These are phyloP conservation scores for Penicillium psychrosexuale DNA, from an alignment of 2,329 filamentous ascomycete species.

Conservation along the genomic window DNA sequence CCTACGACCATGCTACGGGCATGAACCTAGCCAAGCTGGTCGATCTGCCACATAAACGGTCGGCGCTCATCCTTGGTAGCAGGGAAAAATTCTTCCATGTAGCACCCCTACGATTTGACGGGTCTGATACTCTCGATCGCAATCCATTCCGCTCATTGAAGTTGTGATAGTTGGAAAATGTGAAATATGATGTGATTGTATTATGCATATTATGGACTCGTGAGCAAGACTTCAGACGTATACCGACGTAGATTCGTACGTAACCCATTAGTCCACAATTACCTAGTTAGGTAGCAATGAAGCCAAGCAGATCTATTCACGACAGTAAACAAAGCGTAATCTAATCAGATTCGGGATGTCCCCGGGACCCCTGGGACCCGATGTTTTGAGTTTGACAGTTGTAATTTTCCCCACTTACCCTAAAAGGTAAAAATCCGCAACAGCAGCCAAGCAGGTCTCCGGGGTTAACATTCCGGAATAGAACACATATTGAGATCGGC, in stretches of 20 bases:
- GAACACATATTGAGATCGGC: neutral
- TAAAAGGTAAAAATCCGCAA: neutral
- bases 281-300: neutral
- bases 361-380: neutral
- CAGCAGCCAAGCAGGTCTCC: neutral
- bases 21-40: constrained; percentile 6
- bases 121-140: constrained; percentile 2
- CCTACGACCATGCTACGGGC: constrained; percentile 6
- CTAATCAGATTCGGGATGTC: constrained; percentile 3
- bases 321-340: neutral
- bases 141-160: constrained; percentile 5
- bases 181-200: neutral
- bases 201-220: neutral
- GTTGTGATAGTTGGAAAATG: neutral
- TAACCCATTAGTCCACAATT: no score
- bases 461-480: neutral
- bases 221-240: no score
- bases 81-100: constrained; percentile 9
- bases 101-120: constrained; percentile 1
- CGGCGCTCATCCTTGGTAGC: constrained; percentile 5
- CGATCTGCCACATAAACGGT: constrained; percentile 4
- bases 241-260: no score
- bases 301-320: neutral
- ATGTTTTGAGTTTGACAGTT: neutral
- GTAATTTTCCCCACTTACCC: neutral